Conservation (phyloP, 768 basidiomycete genomes). For the Leccinum variicolor region DNA sequence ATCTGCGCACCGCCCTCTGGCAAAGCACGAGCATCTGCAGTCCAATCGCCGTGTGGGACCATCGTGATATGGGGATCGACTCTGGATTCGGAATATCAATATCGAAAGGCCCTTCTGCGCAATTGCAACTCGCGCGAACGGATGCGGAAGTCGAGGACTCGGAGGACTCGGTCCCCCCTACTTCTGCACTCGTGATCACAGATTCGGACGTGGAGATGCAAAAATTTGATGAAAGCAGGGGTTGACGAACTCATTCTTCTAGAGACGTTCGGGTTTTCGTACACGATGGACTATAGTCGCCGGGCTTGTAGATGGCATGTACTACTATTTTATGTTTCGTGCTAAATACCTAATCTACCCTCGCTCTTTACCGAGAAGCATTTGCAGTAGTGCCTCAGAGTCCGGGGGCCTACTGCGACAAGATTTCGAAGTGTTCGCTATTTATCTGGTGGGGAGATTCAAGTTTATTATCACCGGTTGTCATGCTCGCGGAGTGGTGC, state of each 20-base stretch:
- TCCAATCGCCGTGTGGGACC: background rate
- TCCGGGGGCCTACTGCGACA: background rate
- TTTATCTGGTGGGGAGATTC: background rate
- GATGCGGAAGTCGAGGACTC: background rate
- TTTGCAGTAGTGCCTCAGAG: too few species aligned
- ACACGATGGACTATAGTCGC: background rate
- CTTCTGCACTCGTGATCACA: background rate
- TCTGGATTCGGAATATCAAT: conserved; percentile 13
- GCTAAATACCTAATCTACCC: too few species aligned
- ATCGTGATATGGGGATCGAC: conserved; percentile 2
- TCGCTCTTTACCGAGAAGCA: background rate
- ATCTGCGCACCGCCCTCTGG: background rate
- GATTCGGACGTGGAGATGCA: background rate
- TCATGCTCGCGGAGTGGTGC: background rate
- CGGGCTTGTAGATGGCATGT: background rate
- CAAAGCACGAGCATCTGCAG: background rate
- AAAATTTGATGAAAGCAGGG: background rate
- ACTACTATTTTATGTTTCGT: too few species aligned
- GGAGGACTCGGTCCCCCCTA: background rate
- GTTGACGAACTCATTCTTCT: background rate
- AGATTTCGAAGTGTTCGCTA: background rate
- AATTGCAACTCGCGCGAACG: background rate
- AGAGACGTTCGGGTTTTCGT: background rate
- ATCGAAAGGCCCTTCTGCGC: background rate
- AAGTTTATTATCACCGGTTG: background rate